A percentile compares a stretch with the other conserved stretches of the same genome.
Conservation (phyloP, 345 rosid genomes). For the Gossypium arboreum region DNA sequence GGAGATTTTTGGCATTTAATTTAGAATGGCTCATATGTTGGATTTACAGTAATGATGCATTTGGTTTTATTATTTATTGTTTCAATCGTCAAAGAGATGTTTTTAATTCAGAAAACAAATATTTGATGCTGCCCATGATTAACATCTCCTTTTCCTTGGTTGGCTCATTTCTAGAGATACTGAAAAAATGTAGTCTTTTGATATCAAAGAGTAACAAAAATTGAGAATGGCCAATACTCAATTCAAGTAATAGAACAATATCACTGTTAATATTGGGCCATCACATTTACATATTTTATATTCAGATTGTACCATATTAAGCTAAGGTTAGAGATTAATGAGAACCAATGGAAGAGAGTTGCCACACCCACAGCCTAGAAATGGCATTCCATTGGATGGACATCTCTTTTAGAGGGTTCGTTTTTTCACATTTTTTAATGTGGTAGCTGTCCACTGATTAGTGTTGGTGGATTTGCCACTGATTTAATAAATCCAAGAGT, state of each 20-base stretch:
- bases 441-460: conserved; percentile 9
- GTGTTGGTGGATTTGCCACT: conserved; percentile 30
- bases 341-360: conserved; percentile 22
- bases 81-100: no score
- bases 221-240: conserved; percentile 10
- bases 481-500: conserved; percentile 11
- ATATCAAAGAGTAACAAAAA: no score
- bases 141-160: no score
- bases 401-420: conserved; percentile 12
- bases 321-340: conserved; percentile 22
- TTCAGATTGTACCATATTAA: not conserved
- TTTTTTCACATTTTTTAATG: not conserved
- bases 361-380: conserved; percentile 40
- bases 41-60: conserved; percentile 17
- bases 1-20: conserved; percentile 14
- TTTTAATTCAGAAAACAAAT: no score
- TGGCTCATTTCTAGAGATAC: no score
- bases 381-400: conserved; percentile 42
- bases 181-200: no score
- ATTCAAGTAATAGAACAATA: not conserved
- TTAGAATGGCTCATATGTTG: not conserved
- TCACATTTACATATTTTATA: not conserved
- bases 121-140: no score
- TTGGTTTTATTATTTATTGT: not conserved
- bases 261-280: not conserved